phyloP scores from a whole-genome alignment of 768 basidiomycete species.

The Baorangia bicolor region DNA sequence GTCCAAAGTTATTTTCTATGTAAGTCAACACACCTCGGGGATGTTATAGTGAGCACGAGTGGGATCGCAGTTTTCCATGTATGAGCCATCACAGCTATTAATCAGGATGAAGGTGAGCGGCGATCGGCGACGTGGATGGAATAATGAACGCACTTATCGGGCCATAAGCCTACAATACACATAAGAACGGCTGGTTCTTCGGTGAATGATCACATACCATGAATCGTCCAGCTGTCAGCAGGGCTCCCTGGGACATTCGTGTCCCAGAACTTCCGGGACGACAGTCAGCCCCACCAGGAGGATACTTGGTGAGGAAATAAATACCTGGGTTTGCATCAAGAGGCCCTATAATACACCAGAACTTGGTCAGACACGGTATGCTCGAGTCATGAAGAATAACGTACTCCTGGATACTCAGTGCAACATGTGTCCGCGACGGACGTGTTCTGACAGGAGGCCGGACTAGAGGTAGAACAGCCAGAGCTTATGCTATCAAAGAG shows the following conservation, averaged over 20 bases:
- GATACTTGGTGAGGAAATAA: background rate
- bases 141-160: constrained; percentile 48
- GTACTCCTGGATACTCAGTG: constrained; percentile 64
- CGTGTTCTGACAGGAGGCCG: constrained; percentile 55
- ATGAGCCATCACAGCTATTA: constrained; percentile 53
- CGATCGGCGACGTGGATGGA: background rate
- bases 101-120: background rate
- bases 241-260: constrained; percentile 63
- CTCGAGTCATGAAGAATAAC: constrained; percentile 16
- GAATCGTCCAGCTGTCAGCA: constrained; percentile 69
- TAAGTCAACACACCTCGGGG: constrained; percentile 30
- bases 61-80: constrained; percentile 36
- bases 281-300: background rate
- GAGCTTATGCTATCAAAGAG: constrained; percentile 42
- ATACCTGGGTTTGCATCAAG: constrained; percentile 54
- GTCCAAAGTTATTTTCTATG: background rate
- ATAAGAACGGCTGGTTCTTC: background rate
- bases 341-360: constrained; percentile 44
- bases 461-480: constrained; percentile 49
- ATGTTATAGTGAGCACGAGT: constrained; percentile 46
- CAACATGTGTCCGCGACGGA: constrained; percentile 56
- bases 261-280: constrained; percentile 64
- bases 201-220: constrained; percentile 43
- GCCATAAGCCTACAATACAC: constrained; percentile 56
- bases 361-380: background rate